A percentile compares a stretch with the other conserved stretches of the same genome.
Conservation (phyloP, 495 filamentous ascomycete species). For the Penicillium roqueforti region DNA sequence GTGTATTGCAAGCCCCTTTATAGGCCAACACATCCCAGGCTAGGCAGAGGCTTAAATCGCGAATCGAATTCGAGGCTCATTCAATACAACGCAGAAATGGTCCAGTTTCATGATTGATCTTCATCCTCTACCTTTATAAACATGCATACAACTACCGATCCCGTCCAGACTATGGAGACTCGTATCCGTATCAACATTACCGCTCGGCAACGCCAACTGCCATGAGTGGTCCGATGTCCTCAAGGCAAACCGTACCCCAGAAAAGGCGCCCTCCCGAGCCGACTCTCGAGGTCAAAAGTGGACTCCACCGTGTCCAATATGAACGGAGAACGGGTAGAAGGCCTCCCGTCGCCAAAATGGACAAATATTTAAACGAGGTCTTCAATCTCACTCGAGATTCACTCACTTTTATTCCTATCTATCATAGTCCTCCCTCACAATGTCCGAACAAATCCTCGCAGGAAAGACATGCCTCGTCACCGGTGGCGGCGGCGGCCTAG, state of each 20-base stretch:
- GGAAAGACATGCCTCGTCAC: conserved; percentile 42
- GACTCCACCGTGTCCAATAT: not conserved
- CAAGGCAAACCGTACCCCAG: not conserved
- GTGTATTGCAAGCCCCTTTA: not conserved
- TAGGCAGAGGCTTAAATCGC: not conserved
- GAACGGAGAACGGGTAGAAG: conserved; percentile 12
- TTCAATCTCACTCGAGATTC: not conserved
- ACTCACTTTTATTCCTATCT: not conserved
- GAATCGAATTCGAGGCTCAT: not conserved
- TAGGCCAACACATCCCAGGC: not conserved
- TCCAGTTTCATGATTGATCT: not conserved
- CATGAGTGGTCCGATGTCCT: conserved; percentile 6
- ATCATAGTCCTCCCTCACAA: not conserved
- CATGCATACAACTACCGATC: not conserved
- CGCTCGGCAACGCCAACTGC: conserved; percentile 4
- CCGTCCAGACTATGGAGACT: not conserved
- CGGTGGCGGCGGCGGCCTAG: conserved; percentile 41
- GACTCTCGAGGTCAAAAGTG: conserved; percentile 4
- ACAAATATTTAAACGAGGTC: conserved; percentile 6
- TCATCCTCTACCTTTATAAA: not conserved
- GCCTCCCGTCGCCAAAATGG: conserved; percentile 7
- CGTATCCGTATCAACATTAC: conserved; percentile 8
- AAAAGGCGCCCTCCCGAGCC: conserved; percentile 2
- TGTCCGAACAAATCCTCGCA: conserved; percentile 23
- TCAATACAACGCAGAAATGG: not conserved